Base-by-base conservation (phyloP, 2,329 filamentous ascomycete genomes). In the Fusarium avenaceum region DNA sequence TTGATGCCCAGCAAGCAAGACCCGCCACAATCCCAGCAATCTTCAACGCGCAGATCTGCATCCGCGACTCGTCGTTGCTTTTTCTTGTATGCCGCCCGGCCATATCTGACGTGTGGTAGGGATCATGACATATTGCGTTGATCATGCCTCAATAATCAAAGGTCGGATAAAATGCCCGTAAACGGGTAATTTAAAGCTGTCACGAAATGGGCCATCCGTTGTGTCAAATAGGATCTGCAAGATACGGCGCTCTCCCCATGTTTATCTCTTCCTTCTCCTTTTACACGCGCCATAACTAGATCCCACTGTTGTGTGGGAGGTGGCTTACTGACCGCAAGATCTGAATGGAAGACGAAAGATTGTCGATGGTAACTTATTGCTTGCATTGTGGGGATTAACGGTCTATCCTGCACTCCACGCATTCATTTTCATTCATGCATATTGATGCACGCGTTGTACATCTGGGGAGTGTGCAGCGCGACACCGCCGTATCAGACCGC, bases 321-420 rank as follows among this genome's bases (percentile, higher is more conserved):
- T 53, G 60, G 20, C 48, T 54, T 43, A 24, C 33, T 65, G 54
- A 59, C 50, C 39, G 65, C 51, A 50, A 69, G 61, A 69, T 69
- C 61, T 61, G 26, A 17, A 28, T 19, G 43, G 55, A 26, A 60
- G 46, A 47, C 30, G 26, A 30, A 35, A 57, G 28, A 54, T 45
- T 57, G 15, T 53, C 57, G 60, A 65, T 63, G 63, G 38, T 45
- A 57, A 51, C 35, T 53, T 33, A 40, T 57, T 57, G 56, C 65
- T 52, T 64, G 59, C 56, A 66, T 54, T 43, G 52, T 66, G 45
- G 56, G 55, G 45, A 69, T 69, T 51, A 58, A 61, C 49, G 42
- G 48, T 32, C 40, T 58, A 46, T 38, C 26, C 40, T 53, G 48
- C 48, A 65, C 65, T 65, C 54, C 65, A 52, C 39, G 57, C 49